Base-by-base conservation (phyloP, 2,329 filamentous ascomycete species). In the Cladosporium cucumerinum region DNA sequence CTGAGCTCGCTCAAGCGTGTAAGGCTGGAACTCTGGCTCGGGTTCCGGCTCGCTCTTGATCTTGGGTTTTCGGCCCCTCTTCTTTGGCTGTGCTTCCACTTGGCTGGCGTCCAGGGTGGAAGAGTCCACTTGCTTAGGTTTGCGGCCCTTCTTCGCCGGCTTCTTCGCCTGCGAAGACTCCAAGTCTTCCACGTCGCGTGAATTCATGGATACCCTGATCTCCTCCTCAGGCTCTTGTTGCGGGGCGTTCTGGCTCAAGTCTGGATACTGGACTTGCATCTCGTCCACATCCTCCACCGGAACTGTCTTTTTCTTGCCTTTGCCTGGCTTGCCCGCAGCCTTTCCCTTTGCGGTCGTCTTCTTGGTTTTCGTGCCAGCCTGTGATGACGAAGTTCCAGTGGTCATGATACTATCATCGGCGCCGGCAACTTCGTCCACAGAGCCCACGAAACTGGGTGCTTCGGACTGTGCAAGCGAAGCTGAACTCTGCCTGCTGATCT, bases 331-430 rank as follows among this genome's bases (percentile, higher is more conserved):
- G 28, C 32, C 72, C 7, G 70, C 66, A 39, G 70, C 51, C 4
- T 85, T 87, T 1, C 82, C 74, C 66, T 83, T 71, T 11, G 68
- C 68, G 21, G 66, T 66, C 73, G 49, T 75, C 67, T 73, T 76
- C 68, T 75, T 77, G 11, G 71, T 70, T 43, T 72, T 75, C 10
- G 63, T 64, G n/a, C 71, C 71, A 25, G 69, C 71, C 57, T 70
- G 67, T 1, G 76, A 77, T 23, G 36, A 25, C 12, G 60, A 25
- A 25, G 49, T 30, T 5, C 58, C 58, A 26, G 74, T 76, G 7
- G 78, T 79, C 75, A 86, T 72, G 78, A 85, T 69, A 80, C 85
- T 84, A 79, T 86, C 72, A 78, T 87, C 70, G 83, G 91, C 64
- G 78, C 79, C 66, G 48, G 74, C 66, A 64, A 66, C 65, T 32